Percentiles rank a stretch among this genome's conserved stretches.
Conservation (phyloP, 345 rosid species). For the Rhodamnia rubescens region DNA sequence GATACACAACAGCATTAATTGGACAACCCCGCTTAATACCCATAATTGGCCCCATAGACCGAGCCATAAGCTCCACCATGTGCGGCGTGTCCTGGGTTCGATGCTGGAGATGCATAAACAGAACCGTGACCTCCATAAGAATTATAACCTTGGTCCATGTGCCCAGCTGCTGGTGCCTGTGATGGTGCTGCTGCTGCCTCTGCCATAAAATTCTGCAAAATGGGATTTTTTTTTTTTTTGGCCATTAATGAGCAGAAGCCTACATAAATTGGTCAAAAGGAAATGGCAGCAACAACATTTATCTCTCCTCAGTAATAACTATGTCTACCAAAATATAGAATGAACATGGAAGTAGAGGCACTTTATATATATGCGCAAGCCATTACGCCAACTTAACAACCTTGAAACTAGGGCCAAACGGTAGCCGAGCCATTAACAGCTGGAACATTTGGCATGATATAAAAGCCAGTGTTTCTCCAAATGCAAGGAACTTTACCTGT, state of each 20-base stretch:
- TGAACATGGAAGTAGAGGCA: neutral
- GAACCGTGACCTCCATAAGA: conserved; percentile 78
- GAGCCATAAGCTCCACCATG: conserved; percentile 59
- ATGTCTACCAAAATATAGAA: neutral
- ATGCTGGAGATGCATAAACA: conserved; percentile 65
- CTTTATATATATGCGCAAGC: neutral
- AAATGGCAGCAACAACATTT: neutral
- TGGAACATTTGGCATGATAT: neutral
- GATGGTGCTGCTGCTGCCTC: conserved; percentile 66
- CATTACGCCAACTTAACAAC: neutral
- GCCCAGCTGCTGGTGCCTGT: conserved; percentile 41
- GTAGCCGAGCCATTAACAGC: neutral
- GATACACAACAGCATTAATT: neutral
- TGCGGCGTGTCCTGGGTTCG: conserved; percentile 51
- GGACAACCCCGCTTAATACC: conserved; percentile 31
- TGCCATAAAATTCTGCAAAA: conserved; percentile 89
- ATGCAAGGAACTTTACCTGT: conserved; percentile 41
- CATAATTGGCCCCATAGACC: conserved; percentile 61
- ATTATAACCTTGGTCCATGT: conserved; percentile 78
- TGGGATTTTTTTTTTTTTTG: neutral
- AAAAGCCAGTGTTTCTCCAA: neutral
- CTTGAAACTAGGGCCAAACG: neutral
- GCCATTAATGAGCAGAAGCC: neutral
- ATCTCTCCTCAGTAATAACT: neutral
- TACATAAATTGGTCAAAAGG: neutral